phyloP scores from a whole-genome alignment of 331 rosid genomes.

The Pyracantha coccinea region DNA sequence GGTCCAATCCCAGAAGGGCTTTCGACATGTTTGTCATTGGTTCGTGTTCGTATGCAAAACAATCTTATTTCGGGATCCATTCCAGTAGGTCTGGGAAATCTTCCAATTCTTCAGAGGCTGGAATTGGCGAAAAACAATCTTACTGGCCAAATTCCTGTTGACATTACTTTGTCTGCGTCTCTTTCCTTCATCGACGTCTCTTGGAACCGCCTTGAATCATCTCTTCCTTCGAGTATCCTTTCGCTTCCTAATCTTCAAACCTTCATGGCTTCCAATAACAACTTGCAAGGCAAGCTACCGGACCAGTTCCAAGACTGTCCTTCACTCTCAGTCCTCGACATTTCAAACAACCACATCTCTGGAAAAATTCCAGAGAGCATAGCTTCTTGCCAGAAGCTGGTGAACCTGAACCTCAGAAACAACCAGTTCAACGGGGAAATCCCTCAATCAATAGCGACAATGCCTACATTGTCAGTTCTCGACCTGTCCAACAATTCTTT shows the following conservation, averaged over 20 bases:
- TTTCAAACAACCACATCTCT: slow-evolving; percentile 50
- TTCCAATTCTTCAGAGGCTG: slow-evolving; percentile 59
- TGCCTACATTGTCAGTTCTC: slow-evolving; percentile 77
- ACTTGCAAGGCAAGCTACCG: slow-evolving; percentile 51
- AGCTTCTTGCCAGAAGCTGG: slow-evolving; percentile 72
- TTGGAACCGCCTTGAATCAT: slow-evolving; percentile 55
- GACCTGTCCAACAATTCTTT: slow-evolving; percentile 78
- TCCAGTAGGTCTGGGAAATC: slow-evolving; percentile 68
- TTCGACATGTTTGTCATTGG: slow-evolving; percentile 54
- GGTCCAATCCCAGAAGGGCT: slow-evolving; percentile 71
- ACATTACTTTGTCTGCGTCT: slow-evolving; percentile 50
- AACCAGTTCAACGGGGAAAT: slow-evolving; percentile 63
- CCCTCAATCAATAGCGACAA: slow-evolving; percentile 47
- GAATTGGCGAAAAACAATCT: slow-evolving; percentile 74
- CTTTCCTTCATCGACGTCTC: slow-evolving; percentile 88
- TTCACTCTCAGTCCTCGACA: slow-evolving; percentile 70
- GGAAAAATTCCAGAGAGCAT: slow-evolving; percentile 70
- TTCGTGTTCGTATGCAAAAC: slow-evolving; percentile 71
- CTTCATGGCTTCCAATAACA: slow-evolving; percentile 71
- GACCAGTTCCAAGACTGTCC: slow-evolving; percentile 62
- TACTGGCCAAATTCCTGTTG: slow-evolving; percentile 58
- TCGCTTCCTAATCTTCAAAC: slow-evolving; percentile 66
- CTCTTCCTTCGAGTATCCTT: slow-evolving; percentile 57
- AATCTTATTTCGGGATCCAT: slow-evolving; percentile 69
- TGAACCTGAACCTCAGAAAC: slow-evolving; percentile 53